Percentiles rank a stretch among this genome's conserved stretches.
These are phyloP conservation scores for Rubia yunnanensis DNA, from an alignment of 257 asterid species.

Conservation along the genomic window DNA sequence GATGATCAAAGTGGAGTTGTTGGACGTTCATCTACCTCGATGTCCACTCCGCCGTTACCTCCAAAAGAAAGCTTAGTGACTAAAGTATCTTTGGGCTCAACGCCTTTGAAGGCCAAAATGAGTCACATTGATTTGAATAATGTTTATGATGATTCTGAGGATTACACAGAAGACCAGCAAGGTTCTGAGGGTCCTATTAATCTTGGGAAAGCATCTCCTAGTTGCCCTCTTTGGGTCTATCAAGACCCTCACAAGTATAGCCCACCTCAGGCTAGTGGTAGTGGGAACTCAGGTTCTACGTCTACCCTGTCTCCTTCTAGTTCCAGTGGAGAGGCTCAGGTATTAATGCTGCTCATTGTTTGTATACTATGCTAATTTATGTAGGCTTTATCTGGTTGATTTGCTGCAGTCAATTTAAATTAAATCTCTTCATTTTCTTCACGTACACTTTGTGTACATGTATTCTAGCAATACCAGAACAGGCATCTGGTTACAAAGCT, in stretches of 20 bases:
- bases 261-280: constrained; percentile 64
- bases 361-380: background rate
- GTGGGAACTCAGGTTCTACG: constrained; percentile 70
- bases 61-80: constrained; percentile 25
- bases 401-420: background rate
- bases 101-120: constrained; percentile 32
- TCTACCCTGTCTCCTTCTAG: constrained; percentile 68
- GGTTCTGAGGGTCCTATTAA: constrained; percentile 28
- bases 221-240: constrained; percentile 37
- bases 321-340: constrained; percentile 92
- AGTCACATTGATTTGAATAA: constrained; percentile 64
- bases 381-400: constrained; percentile 1
- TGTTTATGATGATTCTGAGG: constrained; percentile 81
- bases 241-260: constrained; percentile 49
- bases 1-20: constrained; percentile 29
- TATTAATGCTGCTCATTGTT: constrained; percentile 15
- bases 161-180: constrained; percentile 36
- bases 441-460: background rate
- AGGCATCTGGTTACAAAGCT: background rate
- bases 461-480: background rate
- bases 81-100: constrained; percentile 27
- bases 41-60: constrained; percentile 24
- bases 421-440: background rate
- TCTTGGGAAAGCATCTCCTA: constrained; percentile 29
- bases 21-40: constrained; percentile 29